phyloP scores from a whole-genome alignment of 2,329 filamentous ascomycete species.

The Zasmidium angulare region DNA sequence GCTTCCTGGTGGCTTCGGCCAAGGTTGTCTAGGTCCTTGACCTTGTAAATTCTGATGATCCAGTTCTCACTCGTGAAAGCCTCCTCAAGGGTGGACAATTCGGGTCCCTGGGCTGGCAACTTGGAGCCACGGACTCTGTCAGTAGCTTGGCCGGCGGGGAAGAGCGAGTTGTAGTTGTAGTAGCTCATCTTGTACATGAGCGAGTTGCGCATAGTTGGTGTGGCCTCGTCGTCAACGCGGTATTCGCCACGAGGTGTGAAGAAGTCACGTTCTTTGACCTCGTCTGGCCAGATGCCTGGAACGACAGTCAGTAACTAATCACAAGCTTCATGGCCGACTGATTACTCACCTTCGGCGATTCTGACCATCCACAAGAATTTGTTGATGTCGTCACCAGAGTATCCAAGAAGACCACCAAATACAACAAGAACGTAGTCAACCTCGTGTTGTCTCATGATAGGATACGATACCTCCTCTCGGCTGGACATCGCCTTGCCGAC shows the following conservation, averaged over 20 bases:
- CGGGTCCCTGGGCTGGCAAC: slow-evolving; percentile 80
- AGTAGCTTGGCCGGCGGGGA: slow-evolving; percentile 84
- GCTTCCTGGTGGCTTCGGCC: slow-evolving; percentile 78
- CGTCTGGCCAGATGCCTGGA: slow-evolving; percentile 86
- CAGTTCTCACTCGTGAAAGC: slow-evolving; percentile 99
- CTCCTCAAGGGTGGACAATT: slow-evolving; percentile 87
- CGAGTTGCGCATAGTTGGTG: slow-evolving; percentile 97
- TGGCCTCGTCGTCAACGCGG: slow-evolving; percentile 87
- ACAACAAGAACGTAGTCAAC: slow-evolving; percentile 98
- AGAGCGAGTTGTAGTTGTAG: slow-evolving; percentile 92
- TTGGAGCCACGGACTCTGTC: slow-evolving; percentile 83
- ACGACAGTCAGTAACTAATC: slow-evolving; percentile 9
- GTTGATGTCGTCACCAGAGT: slow-evolving; percentile 98
- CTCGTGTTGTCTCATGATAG: slow-evolving; percentile 97
- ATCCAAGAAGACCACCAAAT: slow-evolving; percentile 92
- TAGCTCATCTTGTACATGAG: slow-evolving; percentile 99
- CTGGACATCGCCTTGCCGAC: slow-evolving; percentile 99
- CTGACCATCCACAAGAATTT: slow-evolving; percentile 99
- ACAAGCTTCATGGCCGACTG: not conserved
- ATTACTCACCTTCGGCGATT: slow-evolving; percentile 77
- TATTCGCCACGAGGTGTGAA: slow-evolving; percentile 95
- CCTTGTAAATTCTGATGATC: slow-evolving; percentile 99
- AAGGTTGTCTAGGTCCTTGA: slow-evolving; percentile 97
- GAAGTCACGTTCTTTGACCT: slow-evolving; percentile 95
- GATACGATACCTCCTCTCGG: slow-evolving; percentile 94